These are phyloP conservation scores for Xanthoconium separans DNA, from an alignment of 1,284 basidiomycete species.

Conservation along the genomic window DNA sequence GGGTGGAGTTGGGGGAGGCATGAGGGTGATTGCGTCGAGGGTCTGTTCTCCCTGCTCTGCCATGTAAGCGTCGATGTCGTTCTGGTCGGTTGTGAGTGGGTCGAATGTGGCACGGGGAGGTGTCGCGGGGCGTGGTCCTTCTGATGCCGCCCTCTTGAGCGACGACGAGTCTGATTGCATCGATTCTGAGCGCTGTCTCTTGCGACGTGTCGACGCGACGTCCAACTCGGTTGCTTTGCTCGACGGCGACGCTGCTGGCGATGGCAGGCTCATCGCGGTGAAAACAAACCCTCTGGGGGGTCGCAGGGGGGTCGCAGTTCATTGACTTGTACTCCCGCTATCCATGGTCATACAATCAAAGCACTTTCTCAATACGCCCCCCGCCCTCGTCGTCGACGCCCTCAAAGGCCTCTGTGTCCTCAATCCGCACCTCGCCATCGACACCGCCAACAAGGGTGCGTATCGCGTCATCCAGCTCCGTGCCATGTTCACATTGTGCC, in stretches of 20 bases:
- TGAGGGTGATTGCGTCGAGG: slow-evolving; percentile 24
- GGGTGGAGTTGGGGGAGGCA: slow-evolving; percentile 24
- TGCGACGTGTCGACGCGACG: slow-evolving; percentile 30
- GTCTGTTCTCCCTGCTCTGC: slow-evolving; percentile 56
- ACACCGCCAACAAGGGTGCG: slow-evolving; percentile 63
- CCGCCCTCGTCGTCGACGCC: slow-evolving; percentile 74
- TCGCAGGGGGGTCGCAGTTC: slow-evolving; percentile 38
- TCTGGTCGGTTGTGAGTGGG: slow-evolving; percentile 2
- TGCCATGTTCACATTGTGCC: neutral
- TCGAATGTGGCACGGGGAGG: slow-evolving; percentile 40
- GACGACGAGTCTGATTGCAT: slow-evolving; percentile 60
- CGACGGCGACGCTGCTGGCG: slow-evolving; percentile 35
- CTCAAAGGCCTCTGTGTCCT: slow-evolving; percentile 69
- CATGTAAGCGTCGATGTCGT: slow-evolving; percentile 73
- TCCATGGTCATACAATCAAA: neutral
- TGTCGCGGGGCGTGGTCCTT: slow-evolving; percentile 48
- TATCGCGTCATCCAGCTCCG: neutral
- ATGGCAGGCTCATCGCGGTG: slow-evolving; percentile 34
- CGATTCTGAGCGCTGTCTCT: slow-evolving; percentile 50
- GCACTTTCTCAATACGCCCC: slow-evolving; percentile 72
- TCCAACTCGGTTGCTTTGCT: slow-evolving; percentile 27
- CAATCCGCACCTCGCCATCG: slow-evolving; percentile 71
- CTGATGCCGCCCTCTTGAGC: slow-evolving; percentile 68
- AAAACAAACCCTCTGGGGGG: slow-evolving; percentile 4
- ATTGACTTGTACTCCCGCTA: neutral